Conservation (phyloP, 1,284 basidiomycete species). For the Hymenochaete sp. region DNA sequence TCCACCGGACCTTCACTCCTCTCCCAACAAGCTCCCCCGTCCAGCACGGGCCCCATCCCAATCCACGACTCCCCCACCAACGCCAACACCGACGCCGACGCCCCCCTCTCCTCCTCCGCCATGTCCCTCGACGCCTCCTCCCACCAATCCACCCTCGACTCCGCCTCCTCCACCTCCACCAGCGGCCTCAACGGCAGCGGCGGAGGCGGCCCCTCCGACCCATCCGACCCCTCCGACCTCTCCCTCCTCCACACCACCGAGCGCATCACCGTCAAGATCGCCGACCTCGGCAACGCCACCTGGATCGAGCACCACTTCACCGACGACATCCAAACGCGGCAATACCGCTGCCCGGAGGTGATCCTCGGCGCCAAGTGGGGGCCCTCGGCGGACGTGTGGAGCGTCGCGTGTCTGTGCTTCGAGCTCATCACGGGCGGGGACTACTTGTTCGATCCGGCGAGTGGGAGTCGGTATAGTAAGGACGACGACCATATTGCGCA, state of each 20-base stretch:
- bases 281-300: constrained; percentile 88
- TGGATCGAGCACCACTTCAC: constrained; percentile 93
- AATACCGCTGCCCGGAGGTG: constrained; percentile 96
- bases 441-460: constrained; percentile 82
- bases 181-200: constrained; percentile 25
- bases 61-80: constrained; percentile 14
- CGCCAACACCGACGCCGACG: constrained; percentile 6
- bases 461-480: constrained; percentile 75
- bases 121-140: constrained; percentile 32
- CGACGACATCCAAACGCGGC: constrained; percentile 94
- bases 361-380: constrained; percentile 95
- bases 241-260: constrained; percentile 37
- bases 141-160: constrained; percentile 24
- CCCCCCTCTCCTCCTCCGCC: constrained; percentile 30
- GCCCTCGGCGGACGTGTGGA: constrained; percentile 93
- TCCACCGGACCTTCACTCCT: constrained; percentile 81
- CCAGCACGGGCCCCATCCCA: constrained; percentile 19
- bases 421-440: constrained; percentile 87
- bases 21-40: constrained; percentile 61
- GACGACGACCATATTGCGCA: constrained; percentile 99
- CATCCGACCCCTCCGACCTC: no score
- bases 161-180: constrained; percentile 23
- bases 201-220: no score
- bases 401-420: constrained; percentile 88
- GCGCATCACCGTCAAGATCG: constrained; percentile 97